phyloP scores from a whole-genome alignment of 768 basidiomycete genomes.

The Kwoniella dendrophila region DNA sequence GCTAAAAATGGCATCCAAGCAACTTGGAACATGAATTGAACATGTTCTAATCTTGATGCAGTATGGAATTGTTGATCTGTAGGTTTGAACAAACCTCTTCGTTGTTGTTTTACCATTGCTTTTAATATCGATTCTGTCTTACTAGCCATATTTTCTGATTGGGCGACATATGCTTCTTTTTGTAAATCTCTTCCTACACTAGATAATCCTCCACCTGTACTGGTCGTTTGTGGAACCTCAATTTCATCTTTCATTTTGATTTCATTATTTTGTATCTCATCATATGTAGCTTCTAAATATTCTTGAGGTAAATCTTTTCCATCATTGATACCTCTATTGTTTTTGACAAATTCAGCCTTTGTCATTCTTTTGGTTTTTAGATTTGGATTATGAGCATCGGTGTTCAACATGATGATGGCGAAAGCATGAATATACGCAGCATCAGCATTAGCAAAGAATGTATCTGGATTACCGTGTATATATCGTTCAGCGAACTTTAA shows the following conservation, averaged over 20 bases:
- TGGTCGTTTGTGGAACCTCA: conserved; percentile 60
- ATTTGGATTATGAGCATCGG: conserved; percentile 93
- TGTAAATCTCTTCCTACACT: conserved; percentile 92
- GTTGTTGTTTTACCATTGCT: conserved; percentile 88
- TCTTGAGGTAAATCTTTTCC: conserved; percentile 84
- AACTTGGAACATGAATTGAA: conserved; percentile 98
- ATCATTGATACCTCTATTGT: conserved; percentile 96
- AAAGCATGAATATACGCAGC: conserved; percentile 94
- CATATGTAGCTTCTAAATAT: conserved; percentile 73
- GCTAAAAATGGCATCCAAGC: conserved; percentile 99
- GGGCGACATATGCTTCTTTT: conserved; percentile 91
- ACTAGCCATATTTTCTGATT: conserved; percentile 92
- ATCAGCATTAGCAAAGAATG: conserved; percentile 91
- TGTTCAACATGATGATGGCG: conserved; percentile 93
- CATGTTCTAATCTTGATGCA: conserved; percentile 93
- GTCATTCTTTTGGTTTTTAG: conserved; percentile 88
- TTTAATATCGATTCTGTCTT: conserved; percentile 97
- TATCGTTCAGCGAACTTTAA: conserved; percentile 97
- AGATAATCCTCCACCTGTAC: conserved; percentile 68
- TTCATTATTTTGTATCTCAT: conserved; percentile 88
- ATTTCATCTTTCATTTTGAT: conserved; percentile 99
- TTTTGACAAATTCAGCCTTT: conserved; percentile 84
- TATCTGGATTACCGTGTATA: conserved; percentile 81
- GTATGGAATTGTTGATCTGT: conserved; percentile 93
- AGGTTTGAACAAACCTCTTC: conserved; percentile 66